phyloP scores from a whole-genome alignment of 139 green algal genomes.

The Pleodorina starrii region DNA sequence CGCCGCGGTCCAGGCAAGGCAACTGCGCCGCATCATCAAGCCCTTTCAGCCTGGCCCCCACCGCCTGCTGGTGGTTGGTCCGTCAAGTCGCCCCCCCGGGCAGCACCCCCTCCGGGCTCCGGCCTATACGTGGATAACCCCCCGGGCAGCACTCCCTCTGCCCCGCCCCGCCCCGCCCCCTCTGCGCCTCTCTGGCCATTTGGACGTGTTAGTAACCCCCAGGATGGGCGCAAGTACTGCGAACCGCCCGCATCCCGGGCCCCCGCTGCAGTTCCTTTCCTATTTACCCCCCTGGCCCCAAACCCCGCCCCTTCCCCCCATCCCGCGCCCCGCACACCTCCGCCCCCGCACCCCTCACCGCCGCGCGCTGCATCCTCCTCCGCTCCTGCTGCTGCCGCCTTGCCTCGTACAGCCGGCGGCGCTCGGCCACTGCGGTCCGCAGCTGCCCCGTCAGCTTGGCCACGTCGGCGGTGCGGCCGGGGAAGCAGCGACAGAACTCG shows the following conservation, averaged over 20 bases:
- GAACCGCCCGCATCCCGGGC: background rate
- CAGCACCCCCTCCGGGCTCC: no score
- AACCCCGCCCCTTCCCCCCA: background rate
- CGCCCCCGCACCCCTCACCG: conserved; percentile 3
- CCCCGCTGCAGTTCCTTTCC: no score
- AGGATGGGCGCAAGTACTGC: background rate
- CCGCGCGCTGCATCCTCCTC: background rate
- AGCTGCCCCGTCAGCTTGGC: conserved; percentile 45
- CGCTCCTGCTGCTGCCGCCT: conserved; percentile 45
- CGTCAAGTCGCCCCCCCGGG: no score
- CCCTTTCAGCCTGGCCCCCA: no score
- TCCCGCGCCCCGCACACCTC: background rate
- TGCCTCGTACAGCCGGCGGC: conserved; percentile 3
- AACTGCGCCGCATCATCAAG: no score
- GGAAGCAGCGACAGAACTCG: conserved; percentile 55
- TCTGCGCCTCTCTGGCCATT: no score
- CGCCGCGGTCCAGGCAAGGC: background rate
- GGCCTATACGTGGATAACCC: no score
- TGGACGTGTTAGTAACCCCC: background rate
- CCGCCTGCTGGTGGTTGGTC: no score
- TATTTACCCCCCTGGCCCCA: no score
- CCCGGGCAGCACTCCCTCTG: background rate
- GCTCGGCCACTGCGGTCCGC: background rate
- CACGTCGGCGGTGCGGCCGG: conserved; percentile 27
- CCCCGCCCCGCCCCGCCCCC: no score